Percentiles rank a stretch among this genome's conserved stretches.
Conservation (phyloP, 306 rosid genomes). For the Ormosia emarginata region DNA sequence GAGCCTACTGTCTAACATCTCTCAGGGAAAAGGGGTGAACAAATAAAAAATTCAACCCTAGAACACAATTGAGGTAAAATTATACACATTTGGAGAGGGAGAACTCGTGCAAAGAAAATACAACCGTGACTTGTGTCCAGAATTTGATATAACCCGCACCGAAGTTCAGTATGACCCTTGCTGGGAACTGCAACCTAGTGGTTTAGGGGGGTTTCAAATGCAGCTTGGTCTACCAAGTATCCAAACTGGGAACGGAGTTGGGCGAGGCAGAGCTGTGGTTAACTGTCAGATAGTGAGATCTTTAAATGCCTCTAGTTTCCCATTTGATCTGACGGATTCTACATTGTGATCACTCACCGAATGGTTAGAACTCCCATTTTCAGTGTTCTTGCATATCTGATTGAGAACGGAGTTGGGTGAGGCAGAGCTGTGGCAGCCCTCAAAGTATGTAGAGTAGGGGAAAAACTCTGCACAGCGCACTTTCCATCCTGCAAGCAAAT, state of each 20-base stretch:
- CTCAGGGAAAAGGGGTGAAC: conserved; percentile 37
- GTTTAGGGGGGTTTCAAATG: not conserved
- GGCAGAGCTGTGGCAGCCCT: conserved; percentile 72
- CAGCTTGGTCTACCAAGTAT: conserved; percentile 23
- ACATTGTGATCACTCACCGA: conserved; percentile 24
- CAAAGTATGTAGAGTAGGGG: conserved; percentile 74
- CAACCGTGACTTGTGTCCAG: not conserved
- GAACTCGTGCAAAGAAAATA: conserved; percentile 27
- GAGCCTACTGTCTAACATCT: conserved; percentile 36
- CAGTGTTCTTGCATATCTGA: conserved; percentile 38
- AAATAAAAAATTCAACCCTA: conserved; percentile 44
- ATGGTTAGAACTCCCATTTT: conserved; percentile 53
- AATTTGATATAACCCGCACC: conserved; percentile 27
- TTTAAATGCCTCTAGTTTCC: conserved; percentile 64
- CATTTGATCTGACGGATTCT: conserved; percentile 51
- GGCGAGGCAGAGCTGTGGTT: no score
- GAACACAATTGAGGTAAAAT: conserved; percentile 30
- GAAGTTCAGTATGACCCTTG: conserved; percentile 9
- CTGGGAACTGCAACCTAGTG: conserved; percentile 24
- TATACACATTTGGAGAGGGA: conserved; percentile 60
- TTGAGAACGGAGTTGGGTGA: conserved; percentile 50
- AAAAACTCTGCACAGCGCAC: conserved; percentile 63
- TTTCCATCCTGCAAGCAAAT: conserved; percentile 76
- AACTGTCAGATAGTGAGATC: conserved; percentile 52
- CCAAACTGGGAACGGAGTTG: not conserved